Evolutionary conservation across 257 asterid genomes (phyloP).

Genomic region (Lavandula angustifolia): DNA sequence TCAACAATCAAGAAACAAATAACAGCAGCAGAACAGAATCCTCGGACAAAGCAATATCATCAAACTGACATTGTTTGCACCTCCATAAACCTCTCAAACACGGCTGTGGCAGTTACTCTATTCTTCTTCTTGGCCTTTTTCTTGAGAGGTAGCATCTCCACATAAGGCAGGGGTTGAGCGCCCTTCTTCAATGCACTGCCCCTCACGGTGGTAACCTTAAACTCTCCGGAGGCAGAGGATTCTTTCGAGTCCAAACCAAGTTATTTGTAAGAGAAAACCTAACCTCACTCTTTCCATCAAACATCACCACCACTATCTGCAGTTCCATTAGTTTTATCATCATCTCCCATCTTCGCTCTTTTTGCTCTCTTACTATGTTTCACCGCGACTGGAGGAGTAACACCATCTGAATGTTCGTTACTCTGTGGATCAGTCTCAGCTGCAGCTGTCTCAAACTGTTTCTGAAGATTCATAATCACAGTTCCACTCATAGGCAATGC

Average conservation of each 20-base stretch:
- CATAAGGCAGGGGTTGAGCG: slow-evolving; percentile 79
- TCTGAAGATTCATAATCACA: slow-evolving; percentile 78
- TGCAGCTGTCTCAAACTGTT: slow-evolving; percentile 83
- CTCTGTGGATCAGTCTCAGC: slow-evolving; percentile 51
- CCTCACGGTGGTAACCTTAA: slow-evolving; percentile 89
- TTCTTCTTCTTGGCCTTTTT: slow-evolving; percentile 60
- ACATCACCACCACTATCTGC: slow-evolving; percentile 42
- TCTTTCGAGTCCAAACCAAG: slow-evolving; percentile 87
- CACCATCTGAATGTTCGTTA: slow-evolving; percentile 40
- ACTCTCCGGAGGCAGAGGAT: slow-evolving; percentile 90
- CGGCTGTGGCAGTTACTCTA: slow-evolving; percentile 40
- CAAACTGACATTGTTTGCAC: slow-evolving; percentile 34
- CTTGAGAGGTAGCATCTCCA: slow-evolving; percentile 53
- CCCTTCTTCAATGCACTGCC: slow-evolving; percentile 99
- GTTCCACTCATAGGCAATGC: slow-evolving; percentile 43
- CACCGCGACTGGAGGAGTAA: slow-evolving; percentile 36
- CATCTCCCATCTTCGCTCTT: slow-evolving; percentile 36
- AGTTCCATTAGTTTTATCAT: neutral
- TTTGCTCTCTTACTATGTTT: slow-evolving; percentile 46
- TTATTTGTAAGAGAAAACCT: slow-evolving; percentile 86
- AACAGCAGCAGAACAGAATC: slow-evolving; percentile 31
- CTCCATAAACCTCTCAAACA: slow-evolving; percentile 40
- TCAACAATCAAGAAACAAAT: slow-evolving; percentile 17
- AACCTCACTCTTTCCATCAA: slow-evolving; percentile 57
- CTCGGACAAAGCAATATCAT: slow-evolving; percentile 38